A percentile compares a stretch with the other conserved stretches of the same genome.
Evolutionary conservation across 2,329 filamentous ascomycete genomes (phyloP).

Genomic region (Sclerotinia sclerotiorum): DNA sequence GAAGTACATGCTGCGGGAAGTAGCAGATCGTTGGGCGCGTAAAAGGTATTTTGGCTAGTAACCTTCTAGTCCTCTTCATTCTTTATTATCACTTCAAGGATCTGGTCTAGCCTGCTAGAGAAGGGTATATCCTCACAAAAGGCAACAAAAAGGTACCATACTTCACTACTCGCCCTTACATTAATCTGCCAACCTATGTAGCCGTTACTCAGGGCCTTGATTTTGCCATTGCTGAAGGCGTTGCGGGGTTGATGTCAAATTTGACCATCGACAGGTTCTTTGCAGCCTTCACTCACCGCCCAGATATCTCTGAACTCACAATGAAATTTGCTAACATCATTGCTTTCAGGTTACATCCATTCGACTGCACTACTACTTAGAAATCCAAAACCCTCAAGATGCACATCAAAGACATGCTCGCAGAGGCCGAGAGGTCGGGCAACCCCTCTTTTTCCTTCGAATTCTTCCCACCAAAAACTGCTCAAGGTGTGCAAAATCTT

Average conservation of each 20-base stretch:
- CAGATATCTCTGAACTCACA: background rate
- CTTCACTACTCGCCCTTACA: background rate
- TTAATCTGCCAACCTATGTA: background rate
- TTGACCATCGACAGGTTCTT: background rate
- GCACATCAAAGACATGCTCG: conserved; percentile 93
- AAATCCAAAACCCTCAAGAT: conserved; percentile 55
- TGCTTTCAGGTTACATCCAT: conserved; percentile 19
- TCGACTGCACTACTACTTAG: conserved; percentile 3
- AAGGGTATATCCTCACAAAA: conserved; percentile 15
- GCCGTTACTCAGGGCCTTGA: background rate
- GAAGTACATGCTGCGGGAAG: conserved; percentile 53
- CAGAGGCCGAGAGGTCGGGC: conserved; percentile 73
- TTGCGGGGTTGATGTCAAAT: conserved; percentile 9
- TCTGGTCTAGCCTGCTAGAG: conserved; percentile 14
- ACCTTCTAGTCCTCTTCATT: conserved; percentile 20
- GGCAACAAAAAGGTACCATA: conserved; percentile 13
- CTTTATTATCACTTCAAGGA: conserved; percentile 13
- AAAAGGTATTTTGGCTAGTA: conserved; percentile 47
- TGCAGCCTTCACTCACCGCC: background rate
- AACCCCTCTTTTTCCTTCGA: conserved; percentile 96
- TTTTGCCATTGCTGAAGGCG: background rate
- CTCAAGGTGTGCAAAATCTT: conserved; percentile 95
- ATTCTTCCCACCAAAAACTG: conserved; percentile 98
- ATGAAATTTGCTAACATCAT: conserved; percentile 21
- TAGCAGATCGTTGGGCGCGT: conserved; percentile 51